Percentiles rank a stretch among this genome's conserved stretches.
Evolutionary conservation across 2,329 filamentous ascomycete genomes (phyloP).

Genomic region (Ophiostoma pallidulum): DNA sequence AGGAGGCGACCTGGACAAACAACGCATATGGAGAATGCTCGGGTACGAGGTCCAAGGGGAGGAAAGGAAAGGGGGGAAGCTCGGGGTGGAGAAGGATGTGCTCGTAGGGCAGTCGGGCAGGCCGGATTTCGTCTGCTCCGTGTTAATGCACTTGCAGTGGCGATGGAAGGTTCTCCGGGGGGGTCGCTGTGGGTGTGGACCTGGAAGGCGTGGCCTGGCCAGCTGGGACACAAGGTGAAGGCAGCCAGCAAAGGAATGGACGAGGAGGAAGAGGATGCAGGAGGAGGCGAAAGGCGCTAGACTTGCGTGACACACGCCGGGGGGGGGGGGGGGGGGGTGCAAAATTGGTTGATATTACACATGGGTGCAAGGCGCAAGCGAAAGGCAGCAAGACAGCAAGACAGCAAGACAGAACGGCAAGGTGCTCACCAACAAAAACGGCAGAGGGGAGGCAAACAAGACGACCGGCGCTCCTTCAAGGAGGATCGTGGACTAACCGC

Average conservation of each 20-base stretch:
- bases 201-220: background rate
- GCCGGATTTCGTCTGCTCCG: background rate
- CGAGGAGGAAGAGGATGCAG: constrained; percentile 1
- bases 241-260: background rate
- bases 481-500: background rate
- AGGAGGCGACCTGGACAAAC: no score
- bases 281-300: background rate
- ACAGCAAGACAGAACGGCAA: no score
- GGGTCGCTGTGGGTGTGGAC: background rate
- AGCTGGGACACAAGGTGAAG: constrained; percentile 1
- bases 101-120: background rate
- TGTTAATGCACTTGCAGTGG: background rate
- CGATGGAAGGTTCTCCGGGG: background rate
- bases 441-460: background rate
- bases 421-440: no score
- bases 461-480: background rate
- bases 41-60: no score
- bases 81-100: background rate
- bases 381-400: background rate
- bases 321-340: background rate
- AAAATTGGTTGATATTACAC: background rate
- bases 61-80: background rate
- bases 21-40: no score
- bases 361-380: background rate
- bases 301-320: background rate